A percentile compares a stretch with the other conserved stretches of the same genome.
These are phyloP conservation scores for Pyrus hybrid DNA, from an alignment of 331 rosid genomes.

Conservation along the genomic window DNA sequence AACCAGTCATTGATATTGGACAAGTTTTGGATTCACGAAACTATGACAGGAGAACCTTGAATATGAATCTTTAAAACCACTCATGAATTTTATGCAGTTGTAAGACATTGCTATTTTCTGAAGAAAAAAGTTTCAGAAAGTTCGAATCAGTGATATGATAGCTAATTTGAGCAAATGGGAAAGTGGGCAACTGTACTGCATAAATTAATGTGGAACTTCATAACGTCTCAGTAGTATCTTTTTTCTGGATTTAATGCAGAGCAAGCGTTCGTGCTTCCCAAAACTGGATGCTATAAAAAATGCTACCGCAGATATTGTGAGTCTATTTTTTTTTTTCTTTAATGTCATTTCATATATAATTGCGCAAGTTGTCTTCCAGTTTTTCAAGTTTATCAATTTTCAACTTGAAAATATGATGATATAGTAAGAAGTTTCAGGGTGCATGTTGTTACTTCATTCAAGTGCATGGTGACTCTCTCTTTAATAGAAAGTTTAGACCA, in stretches of 20 bases:
- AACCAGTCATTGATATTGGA: too few relatives aligned
- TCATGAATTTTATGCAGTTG: not conserved
- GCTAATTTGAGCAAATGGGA: not conserved
- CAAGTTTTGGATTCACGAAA: not conserved
- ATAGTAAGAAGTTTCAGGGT: not conserved
- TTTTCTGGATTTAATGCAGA: slow-evolving; percentile 37
- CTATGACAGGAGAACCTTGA: not conserved
- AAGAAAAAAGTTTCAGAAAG: not conserved
- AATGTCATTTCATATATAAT: not conserved
- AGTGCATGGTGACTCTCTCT: not conserved
- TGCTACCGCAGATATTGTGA: slow-evolving; percentile 88
- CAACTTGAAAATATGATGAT: not conserved
- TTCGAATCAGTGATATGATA: not conserved
- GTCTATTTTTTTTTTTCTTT: slow-evolving; percentile 11
- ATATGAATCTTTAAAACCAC: not conserved
- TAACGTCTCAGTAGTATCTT: not conserved
- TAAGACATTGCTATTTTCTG: not conserved
- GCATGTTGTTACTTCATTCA: not conserved
- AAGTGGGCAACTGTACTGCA: not conserved
- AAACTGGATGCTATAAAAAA: slow-evolving; percentile 78
- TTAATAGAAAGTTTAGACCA: not conserved
- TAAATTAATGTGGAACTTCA: not conserved
- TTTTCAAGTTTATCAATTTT: not conserved
- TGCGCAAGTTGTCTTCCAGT: not conserved
- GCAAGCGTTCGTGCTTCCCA: slow-evolving; percentile 78